These are phyloP conservation scores for Cymbopogon flexuosus DNA, from an alignment of 202 grass and related monocot species.

Conservation along the genomic window DNA sequence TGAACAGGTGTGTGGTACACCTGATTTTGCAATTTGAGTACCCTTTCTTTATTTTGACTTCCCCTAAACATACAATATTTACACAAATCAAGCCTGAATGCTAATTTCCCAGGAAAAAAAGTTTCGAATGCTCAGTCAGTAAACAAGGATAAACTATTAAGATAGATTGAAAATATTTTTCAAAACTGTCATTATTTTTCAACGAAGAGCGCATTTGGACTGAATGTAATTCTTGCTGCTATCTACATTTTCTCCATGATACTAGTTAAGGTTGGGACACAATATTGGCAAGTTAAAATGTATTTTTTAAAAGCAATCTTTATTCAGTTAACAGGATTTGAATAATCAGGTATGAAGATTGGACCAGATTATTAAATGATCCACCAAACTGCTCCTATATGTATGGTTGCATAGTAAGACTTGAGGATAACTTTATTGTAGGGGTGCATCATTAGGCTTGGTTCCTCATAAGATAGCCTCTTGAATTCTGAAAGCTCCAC, in stretches of 20 bases:
- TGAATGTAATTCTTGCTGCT: not conserved
- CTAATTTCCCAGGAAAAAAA: not conserved
- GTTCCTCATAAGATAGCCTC: not conserved
- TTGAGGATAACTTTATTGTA: not conserved
- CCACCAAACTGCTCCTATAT: not conserved
- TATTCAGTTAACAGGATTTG: not conserved
- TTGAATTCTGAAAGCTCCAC: not conserved
- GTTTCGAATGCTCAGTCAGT: not conserved
- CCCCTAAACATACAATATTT: not conserved
- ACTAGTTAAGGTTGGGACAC: not conserved
- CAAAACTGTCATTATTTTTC: not conserved
- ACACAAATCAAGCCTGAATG: not conserved
- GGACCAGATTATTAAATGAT: not conserved
- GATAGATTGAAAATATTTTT: not conserved
- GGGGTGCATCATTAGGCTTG: not conserved
- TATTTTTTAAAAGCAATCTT: not conserved
- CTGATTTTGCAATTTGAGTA: not conserved
- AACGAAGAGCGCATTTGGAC: not conserved
- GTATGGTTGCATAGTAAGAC: not conserved
- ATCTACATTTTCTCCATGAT: not conserved
- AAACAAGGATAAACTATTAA: not conserved
- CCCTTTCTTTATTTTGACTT: not conserved
- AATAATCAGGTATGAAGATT: not conserved
- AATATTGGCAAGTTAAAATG: not conserved
- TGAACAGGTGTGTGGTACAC: constrained; percentile 61